These are phyloP conservation scores for Arachis hypogaea DNA, from an alignment of 306 rosid genomes.

Conservation along the genomic window DNA sequence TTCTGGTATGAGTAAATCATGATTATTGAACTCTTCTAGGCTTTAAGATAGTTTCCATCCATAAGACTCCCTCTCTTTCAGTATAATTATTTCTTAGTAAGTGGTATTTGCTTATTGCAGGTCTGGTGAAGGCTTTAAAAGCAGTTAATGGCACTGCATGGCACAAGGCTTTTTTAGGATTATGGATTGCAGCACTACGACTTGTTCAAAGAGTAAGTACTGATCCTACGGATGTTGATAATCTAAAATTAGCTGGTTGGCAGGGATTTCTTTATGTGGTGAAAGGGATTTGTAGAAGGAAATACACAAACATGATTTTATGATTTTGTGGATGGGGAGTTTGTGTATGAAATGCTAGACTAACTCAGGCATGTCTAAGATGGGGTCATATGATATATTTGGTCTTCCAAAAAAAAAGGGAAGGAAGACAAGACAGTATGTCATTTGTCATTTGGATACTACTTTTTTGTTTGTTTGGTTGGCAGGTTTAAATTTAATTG, in stretches of 20 bases:
- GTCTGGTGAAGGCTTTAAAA: slow-evolving; percentile 76
- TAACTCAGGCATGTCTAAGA: slow-evolving; percentile 13
- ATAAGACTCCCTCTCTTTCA: slow-evolving; percentile 3
- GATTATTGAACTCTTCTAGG: not conserved
- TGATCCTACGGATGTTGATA: not conserved
- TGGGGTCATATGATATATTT: slow-evolving; percentile 5
- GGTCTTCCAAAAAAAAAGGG: not conserved
- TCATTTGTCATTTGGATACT: slow-evolving; percentile 18
- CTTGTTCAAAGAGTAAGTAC: slow-evolving; percentile 87
- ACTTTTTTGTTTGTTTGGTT: slow-evolving; percentile 10
- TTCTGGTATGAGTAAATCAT: slow-evolving; percentile 22
- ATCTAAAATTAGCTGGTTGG: not conserved
- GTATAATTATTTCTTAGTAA: not conserved
- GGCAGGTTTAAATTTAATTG: slow-evolving; percentile 29
- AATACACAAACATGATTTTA: slow-evolving; percentile 17
- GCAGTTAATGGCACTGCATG: slow-evolving; percentile 84
- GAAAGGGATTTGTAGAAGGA: not conserved
- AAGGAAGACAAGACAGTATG: slow-evolving; percentile 24
- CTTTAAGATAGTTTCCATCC: not conserved
- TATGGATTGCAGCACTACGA: slow-evolving; percentile 94
- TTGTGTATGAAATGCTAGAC: slow-evolving; percentile 4
- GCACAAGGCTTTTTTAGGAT: slow-evolving; percentile 89
- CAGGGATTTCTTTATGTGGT: not conserved
- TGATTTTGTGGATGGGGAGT: slow-evolving; percentile 12
- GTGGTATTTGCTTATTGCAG: slow-evolving; percentile 49